Percentiles rank a stretch among this genome's conserved stretches.
These are phyloP conservation scores for Botryosphaeria dothidea DNA, from an alignment of 2,329 filamentous ascomycete species.

Conservation along the genomic window DNA sequence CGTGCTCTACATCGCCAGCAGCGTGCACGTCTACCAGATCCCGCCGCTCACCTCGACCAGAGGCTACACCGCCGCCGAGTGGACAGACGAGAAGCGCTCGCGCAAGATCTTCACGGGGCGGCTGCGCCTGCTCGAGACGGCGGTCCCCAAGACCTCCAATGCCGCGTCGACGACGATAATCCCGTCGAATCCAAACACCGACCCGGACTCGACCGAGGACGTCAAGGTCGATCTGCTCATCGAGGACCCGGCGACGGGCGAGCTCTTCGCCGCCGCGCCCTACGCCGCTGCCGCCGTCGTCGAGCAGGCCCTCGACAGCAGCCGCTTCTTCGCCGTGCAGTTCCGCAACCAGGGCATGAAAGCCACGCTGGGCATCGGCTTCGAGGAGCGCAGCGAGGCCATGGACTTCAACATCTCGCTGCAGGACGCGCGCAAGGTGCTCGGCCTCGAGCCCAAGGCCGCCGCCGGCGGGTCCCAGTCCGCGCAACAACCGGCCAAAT, in stretches of 20 bases:
- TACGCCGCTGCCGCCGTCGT: constrained; percentile 68
- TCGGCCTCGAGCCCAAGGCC: constrained; percentile 56
- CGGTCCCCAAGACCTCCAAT: constrained; percentile 42
- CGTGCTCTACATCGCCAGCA: constrained; percentile 73
- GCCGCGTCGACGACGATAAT: constrained; percentile 22
- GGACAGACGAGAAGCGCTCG: constrained; percentile 67
- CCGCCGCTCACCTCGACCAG: constrained; percentile 76
- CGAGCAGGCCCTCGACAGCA: constrained; percentile 76
- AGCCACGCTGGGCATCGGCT: constrained; percentile 80
- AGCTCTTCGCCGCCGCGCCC: constrained; percentile 81
- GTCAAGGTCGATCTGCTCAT: constrained; percentile 76
- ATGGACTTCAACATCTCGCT: constrained; percentile 83
- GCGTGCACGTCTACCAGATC: constrained; percentile 85
- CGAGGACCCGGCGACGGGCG: constrained; percentile 70
- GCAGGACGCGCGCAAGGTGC: constrained; percentile 72
- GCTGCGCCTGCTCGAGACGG: constrained; percentile 75
- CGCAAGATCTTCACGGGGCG: constrained; percentile 85
- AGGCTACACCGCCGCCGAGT: constrained; percentile 75
- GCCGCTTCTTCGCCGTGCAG: constrained; percentile 80
- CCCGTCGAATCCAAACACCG: no score
- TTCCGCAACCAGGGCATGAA: constrained; percentile 77
- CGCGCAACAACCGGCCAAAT: no score
- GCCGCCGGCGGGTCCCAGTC: constrained; percentile 20
- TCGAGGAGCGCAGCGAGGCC: constrained; percentile 81
- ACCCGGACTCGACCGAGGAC: no score